A percentile compares a stretch with the other conserved stretches of the same genome.
Conservation (phyloP, 352 stramenopile species). For the Pythium phragmitis region DNA sequence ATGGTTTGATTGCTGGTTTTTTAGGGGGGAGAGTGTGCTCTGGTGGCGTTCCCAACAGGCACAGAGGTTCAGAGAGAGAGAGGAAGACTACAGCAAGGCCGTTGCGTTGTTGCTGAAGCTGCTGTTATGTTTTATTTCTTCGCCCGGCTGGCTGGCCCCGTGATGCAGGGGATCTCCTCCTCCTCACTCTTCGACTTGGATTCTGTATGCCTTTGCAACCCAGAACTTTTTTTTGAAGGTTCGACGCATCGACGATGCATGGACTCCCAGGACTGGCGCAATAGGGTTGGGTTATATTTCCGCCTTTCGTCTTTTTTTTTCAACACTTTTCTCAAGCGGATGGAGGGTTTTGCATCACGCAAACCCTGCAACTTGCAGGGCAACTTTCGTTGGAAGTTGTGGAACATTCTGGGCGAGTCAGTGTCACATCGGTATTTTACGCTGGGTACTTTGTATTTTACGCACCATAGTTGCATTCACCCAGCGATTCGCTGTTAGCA, state of each 20-base stretch:
- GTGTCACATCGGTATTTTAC: constrained; percentile 12
- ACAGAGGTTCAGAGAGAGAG: constrained; percentile 24
- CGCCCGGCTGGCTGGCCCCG: constrained; percentile 4
- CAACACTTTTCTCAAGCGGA: constrained; percentile 27
- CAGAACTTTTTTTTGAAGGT: constrained; percentile 35
- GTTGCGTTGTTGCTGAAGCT: constrained; percentile 27
- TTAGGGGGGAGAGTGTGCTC: not conserved
- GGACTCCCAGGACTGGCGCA: constrained; percentile 7
- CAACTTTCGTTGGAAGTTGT: constrained; percentile 16
- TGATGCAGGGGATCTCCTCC: constrained; percentile 19
- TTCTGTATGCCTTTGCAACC: constrained; percentile 21
- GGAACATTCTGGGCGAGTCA: constrained; percentile 18
- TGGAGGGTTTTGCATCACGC: constrained; percentile 4
- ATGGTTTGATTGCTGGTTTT: constrained; percentile 10
- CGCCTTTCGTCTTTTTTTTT: constrained; percentile 24
- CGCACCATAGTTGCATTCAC: constrained; percentile 15
- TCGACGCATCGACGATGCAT: constrained; percentile 21
- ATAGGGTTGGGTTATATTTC: constrained; percentile 34
- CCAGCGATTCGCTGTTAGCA: constrained; percentile 6
- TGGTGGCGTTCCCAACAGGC: constrained; percentile 24
- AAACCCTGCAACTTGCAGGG: too few species aligned
- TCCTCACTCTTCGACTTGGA: constrained; percentile 20
- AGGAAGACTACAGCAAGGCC: constrained; percentile 23
- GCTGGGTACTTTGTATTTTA: constrained; percentile 1
- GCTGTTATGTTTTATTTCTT: constrained; percentile 29